Evolutionary conservation across 2,329 filamentous ascomycete species (phyloP).

Genomic region (Apiospora malaysiana): DNA sequence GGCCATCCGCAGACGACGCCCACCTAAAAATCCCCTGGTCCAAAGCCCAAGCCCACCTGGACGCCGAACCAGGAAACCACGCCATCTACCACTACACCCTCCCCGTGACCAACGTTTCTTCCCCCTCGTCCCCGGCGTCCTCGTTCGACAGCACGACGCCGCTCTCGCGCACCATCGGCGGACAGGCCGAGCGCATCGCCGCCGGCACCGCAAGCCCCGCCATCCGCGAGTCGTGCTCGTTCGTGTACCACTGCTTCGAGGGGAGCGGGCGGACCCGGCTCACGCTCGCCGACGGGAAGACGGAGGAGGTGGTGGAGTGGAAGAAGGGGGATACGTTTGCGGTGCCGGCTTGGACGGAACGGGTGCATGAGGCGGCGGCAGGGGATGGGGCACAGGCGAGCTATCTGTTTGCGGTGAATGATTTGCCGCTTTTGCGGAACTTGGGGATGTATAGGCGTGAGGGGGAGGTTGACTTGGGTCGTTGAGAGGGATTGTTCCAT

Average conservation of each 20-base stretch:
- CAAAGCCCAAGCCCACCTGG: background rate
- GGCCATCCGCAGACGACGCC: background rate
- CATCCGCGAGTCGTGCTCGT: conserved; percentile 19
- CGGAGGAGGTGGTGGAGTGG: background rate
- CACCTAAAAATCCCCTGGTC: conserved; percentile 20
- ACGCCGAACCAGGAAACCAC: conserved; percentile 2
- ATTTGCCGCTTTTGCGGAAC: conserved; percentile 18
- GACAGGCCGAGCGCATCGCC: conserved; percentile 19
- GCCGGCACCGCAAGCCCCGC: background rate
- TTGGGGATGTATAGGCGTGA: conserved; percentile 20
- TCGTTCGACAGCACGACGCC: background rate
- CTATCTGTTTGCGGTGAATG: conserved; percentile 20
- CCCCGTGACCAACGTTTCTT: background rate
- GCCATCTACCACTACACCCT: conserved; percentile 23
- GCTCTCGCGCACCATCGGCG: conserved; percentile 21
- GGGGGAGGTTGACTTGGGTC: background rate
- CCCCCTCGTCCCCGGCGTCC: background rate
- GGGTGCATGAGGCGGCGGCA: background rate
- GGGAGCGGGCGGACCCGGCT: conserved; percentile 14
- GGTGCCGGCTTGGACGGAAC: conserved; percentile 22
- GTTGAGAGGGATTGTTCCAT: background rate
- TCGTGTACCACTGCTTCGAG: conserved; percentile 20
- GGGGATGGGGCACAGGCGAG: background rate
- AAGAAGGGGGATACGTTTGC: conserved; percentile 21
- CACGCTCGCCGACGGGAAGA: background rate